Percentiles rank a stretch among this genome's conserved stretches.
Conservation (phyloP, 2,329 filamentous ascomycete genomes). For the Didymosphaeria variabile region DNA sequence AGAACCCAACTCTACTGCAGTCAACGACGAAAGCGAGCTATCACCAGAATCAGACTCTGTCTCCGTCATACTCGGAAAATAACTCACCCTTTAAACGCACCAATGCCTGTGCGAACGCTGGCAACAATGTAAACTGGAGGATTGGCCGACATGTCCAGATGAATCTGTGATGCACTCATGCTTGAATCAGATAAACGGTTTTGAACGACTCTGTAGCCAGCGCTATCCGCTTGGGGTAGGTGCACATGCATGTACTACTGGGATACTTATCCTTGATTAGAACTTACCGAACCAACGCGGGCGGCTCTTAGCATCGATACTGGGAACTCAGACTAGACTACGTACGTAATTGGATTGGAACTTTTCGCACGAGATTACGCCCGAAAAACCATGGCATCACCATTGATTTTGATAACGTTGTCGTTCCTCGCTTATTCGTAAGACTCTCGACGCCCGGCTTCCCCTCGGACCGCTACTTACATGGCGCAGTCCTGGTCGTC, state of each 20-base stretch:
- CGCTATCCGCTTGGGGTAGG: slow-evolving; percentile 7
- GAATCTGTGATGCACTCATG: background rate
- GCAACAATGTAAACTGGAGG: slow-evolving; percentile 93
- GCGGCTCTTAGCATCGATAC: background rate
- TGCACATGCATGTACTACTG: background rate
- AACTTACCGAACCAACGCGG: background rate
- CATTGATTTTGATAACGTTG: background rate
- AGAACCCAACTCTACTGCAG: slow-evolving; percentile 81
- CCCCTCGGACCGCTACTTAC: background rate
- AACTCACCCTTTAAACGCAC: slow-evolving; percentile 85
- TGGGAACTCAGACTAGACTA: background rate
- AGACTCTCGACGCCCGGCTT: background rate
- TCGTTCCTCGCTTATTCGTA: background rate
- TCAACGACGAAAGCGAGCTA: slow-evolving; percentile 84
- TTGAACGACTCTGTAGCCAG: background rate
- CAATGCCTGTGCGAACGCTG: slow-evolving; percentile 83
- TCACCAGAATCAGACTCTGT: slow-evolving; percentile 19
- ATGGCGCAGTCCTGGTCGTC: background rate
- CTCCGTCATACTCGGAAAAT: background rate
- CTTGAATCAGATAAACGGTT: background rate
- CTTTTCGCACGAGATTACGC: background rate
- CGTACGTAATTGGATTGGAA: background rate
- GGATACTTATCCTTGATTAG: background rate
- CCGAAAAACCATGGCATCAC: background rate
- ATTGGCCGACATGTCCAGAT: slow-evolving; percentile 70